Base-by-base conservation (phyloP, 2,329 filamentous ascomycete species). In the Gaeumannomyces sp. region DNA sequence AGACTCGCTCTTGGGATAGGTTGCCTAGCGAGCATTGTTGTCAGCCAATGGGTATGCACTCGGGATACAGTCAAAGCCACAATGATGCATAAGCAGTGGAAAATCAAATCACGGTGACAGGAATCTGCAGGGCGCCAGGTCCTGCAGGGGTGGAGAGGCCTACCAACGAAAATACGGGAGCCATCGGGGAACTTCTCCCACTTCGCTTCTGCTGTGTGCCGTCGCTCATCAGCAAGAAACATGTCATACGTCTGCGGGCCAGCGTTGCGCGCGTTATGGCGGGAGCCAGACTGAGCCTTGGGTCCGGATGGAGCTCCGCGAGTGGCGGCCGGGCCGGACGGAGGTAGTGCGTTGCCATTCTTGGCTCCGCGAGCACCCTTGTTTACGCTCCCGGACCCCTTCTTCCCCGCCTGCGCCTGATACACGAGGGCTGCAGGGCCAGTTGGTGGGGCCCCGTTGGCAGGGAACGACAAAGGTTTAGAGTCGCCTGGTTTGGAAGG, bases 1-100 rank as follows among this genome's bases (percentile, higher is more conserved):
- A 95, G 19, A 97, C 93, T 73, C 93, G 89, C 74, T 98, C 94
- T 64, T 91, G 94, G 1, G 93, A 93, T 14, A 99, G 83, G 73
- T 98, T 99, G 64, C 93, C 93, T 97, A 73, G 92, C 73, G 11
- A 64, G 74, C 68, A 66, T 65, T 29, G 64, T 77, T 68, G 79
- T 74, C 66, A 68, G 68, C 64, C 22, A 53, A 10, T n/a, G 19
- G 45, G 8, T n/a, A 22, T 53, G 45, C 19, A 53, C 45, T 8
- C 22, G 19, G 45, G 22, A 8, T n/a, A 2, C 6, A n/a, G 19
- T 66, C 67, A 69, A 66, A 68, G 65, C 64, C 64, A 59, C 61
- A 59, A 50, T 62, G 56, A 59, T 63, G 62, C 60, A 25, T 58
- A 61, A 61, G 65, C 58, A 27, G 65, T 67, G 68, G 68, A 70